phyloP scores from a whole-genome alignment of 2,329 filamentous ascomycete genomes.

The Cylindrodendrum hubeiense region DNA sequence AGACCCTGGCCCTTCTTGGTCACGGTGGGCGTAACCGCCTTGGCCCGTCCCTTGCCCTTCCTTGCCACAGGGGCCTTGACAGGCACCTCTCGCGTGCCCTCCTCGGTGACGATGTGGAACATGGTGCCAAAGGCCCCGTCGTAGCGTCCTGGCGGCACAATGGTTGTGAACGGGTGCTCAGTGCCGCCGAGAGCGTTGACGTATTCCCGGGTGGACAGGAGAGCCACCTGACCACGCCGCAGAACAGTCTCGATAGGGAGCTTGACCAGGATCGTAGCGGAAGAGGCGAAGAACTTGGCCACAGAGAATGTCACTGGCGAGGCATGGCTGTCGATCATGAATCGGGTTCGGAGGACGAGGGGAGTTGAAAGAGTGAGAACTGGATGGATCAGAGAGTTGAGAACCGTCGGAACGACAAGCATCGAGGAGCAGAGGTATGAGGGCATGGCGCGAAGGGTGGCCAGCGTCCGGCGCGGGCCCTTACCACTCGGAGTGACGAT shows the following conservation, averaged over 20 bases:
- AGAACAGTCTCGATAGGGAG: slow-evolving; percentile 93
- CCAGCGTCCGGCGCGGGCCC: slow-evolving; percentile 81
- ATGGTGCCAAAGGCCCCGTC: slow-evolving; percentile 91
- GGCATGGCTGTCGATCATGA: slow-evolving; percentile 84
- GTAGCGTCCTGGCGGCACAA: slow-evolving; percentile 85
- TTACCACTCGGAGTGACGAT: slow-evolving; percentile 86
- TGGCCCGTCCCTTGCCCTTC: slow-evolving; percentile 49
- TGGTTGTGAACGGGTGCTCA: slow-evolving; percentile 70
- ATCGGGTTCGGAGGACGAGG: slow-evolving; percentile 85
- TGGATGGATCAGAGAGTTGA: slow-evolving; percentile 88
- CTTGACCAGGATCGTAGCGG: slow-evolving; percentile 84
- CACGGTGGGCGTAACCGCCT: slow-evolving; percentile 46
- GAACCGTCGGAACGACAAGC: slow-evolving; percentile 84
- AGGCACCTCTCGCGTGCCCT: slow-evolving; percentile 72
- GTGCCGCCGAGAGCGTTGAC: slow-evolving; percentile 60
- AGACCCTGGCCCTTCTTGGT: slow-evolving; percentile 74
- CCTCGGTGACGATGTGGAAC: slow-evolving; percentile 86
- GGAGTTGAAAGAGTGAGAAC: slow-evolving; percentile 86
- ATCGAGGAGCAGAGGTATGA: slow-evolving; percentile 79
- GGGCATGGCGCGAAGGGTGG: slow-evolving; percentile 82
- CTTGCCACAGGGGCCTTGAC: slow-evolving; percentile 48
- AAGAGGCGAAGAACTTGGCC: slow-evolving; percentile 84
- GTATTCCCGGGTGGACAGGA: slow-evolving; percentile 69
- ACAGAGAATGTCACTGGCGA: slow-evolving; percentile 87
- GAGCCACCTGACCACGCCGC: slow-evolving; percentile 85